Percentiles rank a stretch among this genome's conserved stretches.
phyloP scores from a whole-genome alignment of 768 basidiomycete genomes.

The Gymnopilus junonius region DNA sequence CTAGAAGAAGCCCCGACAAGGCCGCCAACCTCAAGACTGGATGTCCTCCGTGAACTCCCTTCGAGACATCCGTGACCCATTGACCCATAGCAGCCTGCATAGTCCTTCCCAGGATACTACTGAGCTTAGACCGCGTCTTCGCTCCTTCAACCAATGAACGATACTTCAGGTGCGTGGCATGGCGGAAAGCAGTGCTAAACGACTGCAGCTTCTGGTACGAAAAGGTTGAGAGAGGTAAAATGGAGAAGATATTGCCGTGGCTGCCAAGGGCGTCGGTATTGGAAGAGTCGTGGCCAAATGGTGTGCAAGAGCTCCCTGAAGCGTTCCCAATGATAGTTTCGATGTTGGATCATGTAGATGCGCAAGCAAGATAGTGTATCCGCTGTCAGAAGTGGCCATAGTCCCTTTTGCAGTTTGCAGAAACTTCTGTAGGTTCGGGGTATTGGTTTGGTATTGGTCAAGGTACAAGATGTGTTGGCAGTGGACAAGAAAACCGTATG shows the following conservation, averaged over 20 bases:
- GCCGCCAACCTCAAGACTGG: constrained; percentile 64
- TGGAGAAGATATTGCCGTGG: constrained; percentile 58
- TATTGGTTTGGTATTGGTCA: background rate
- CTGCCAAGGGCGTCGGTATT: constrained; percentile 61
- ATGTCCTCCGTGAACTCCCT: constrained; percentile 69
- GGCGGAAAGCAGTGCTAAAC: constrained; percentile 59
- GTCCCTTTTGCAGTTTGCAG: background rate
- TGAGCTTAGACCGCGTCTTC: constrained; percentile 36
- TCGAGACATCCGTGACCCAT: constrained; percentile 57
- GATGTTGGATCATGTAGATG: constrained; percentile 54
- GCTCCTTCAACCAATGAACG: constrained; percentile 41
- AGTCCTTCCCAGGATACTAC: constrained; percentile 41
- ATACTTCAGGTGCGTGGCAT: constrained; percentile 60
- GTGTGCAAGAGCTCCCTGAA: constrained; percentile 62
- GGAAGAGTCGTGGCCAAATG: constrained; percentile 56
- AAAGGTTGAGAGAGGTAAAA: constrained; percentile 51
- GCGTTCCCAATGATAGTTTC: constrained; percentile 47
- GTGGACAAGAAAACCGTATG: constrained; percentile 6
- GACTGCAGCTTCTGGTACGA: constrained; percentile 50
- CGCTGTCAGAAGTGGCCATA: constrained; percentile 26
- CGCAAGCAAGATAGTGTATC: constrained; percentile 45
- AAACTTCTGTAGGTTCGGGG: background rate
- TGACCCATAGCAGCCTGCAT: constrained; percentile 43
- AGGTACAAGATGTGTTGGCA: background rate
- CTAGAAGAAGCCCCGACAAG: constrained; percentile 66